These are phyloP conservation scores for Ascocoryne sarcoides DNA, from an alignment of 2,329 filamentous ascomycete genomes.

Conservation along the genomic window DNA sequence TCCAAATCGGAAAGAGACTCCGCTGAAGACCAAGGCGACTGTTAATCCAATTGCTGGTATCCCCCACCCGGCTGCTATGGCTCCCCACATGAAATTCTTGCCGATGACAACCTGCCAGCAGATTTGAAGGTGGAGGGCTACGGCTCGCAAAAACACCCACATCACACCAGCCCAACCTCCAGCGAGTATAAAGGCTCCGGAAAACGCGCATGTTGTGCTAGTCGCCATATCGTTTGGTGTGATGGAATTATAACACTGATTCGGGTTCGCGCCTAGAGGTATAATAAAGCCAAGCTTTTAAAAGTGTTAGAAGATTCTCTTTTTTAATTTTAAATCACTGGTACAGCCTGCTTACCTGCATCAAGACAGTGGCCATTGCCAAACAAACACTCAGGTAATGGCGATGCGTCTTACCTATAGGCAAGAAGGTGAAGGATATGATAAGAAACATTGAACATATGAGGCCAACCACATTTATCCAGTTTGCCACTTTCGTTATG, in stretches of 20 bases:
- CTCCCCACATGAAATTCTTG: conserved; percentile 77
- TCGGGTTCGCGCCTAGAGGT: conserved; percentile 67
- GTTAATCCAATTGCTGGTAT: conserved; percentile 69
- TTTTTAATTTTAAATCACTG: background rate
- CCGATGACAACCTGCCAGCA: conserved; percentile 94
- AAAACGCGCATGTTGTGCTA: conserved; percentile 74
- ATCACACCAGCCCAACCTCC: conserved; percentile 78
- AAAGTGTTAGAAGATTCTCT: background rate
- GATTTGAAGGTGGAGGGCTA: conserved; percentile 93
- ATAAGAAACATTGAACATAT: conserved; percentile 39
- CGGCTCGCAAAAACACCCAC: conserved; percentile 84
- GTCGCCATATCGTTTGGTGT: conserved; percentile 90
- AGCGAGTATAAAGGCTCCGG: conserved; percentile 75
- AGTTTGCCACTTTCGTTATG: conserved; percentile 62
- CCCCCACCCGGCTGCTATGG: conserved; percentile 75
- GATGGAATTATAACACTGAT: conserved; percentile 81
- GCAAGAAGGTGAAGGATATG: conserved; percentile 57
- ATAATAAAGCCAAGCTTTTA: conserved; percentile 78
- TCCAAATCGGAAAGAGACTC: conserved; percentile 91
- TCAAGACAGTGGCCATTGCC: conserved; percentile 63
- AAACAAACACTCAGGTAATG: conserved; percentile 92
- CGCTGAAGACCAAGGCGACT: conserved; percentile 72
- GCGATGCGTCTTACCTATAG: conserved; percentile 79
- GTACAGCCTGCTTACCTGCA: conserved; percentile 58
- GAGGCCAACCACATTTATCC: conserved; percentile 69